Percentiles rank a stretch among this genome's conserved stretches.
Evolutionary conservation across 768 basidiomycete species (phyloP).

Genomic region (Pleurotus cornucopiae): DNA sequence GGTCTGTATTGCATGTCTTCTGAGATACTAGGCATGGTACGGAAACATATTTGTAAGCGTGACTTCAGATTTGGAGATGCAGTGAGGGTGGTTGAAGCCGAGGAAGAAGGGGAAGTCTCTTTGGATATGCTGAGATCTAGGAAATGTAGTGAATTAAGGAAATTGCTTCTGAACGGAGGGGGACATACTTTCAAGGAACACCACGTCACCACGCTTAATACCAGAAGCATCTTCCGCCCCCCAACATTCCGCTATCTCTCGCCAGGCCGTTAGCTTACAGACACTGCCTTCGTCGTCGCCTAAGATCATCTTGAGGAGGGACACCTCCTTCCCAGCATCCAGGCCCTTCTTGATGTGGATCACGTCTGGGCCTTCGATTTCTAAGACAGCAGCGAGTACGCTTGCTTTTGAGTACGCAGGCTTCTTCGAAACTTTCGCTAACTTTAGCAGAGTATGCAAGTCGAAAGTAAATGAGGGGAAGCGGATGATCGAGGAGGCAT

Average conservation of each 20-base stretch:
- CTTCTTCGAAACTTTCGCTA: slow-evolving; percentile 35
- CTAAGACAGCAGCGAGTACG: slow-evolving; percentile 62
- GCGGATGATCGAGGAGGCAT: slow-evolving; percentile 64
- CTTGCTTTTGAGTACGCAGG: slow-evolving; percentile 45
- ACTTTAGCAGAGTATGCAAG: slow-evolving; percentile 51
- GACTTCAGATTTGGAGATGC: slow-evolving; percentile 70
- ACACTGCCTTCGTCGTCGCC: slow-evolving; percentile 69
- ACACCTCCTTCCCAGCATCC: slow-evolving; percentile 68
- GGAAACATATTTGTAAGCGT: slow-evolving; percentile 65
- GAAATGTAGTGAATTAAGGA: neutral
- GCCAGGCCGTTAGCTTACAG: slow-evolving; percentile 75
- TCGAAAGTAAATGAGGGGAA: slow-evolving; percentile 77
- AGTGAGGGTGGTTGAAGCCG: slow-evolving; percentile 31
- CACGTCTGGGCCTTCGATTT: slow-evolving; percentile 72
- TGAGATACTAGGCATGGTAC: slow-evolving; percentile 63
- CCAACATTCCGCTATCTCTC: slow-evolving; percentile 72
- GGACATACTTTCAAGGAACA: slow-evolving; percentile 63
- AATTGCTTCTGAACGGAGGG: slow-evolving; percentile 4
- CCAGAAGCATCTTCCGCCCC: slow-evolving; percentile 38
- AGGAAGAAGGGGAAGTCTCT: slow-evolving; percentile 39
- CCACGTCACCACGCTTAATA: slow-evolving; percentile 67
- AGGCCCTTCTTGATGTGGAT: slow-evolving; percentile 63
- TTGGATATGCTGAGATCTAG: slow-evolving; percentile 51
- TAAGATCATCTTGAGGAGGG: slow-evolving; percentile 64
- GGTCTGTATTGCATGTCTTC: slow-evolving; percentile 63